These are phyloP conservation scores for Trichoderma guizhouense DNA, from an alignment of 2,329 filamentous ascomycete species.

Conservation along the genomic window DNA sequence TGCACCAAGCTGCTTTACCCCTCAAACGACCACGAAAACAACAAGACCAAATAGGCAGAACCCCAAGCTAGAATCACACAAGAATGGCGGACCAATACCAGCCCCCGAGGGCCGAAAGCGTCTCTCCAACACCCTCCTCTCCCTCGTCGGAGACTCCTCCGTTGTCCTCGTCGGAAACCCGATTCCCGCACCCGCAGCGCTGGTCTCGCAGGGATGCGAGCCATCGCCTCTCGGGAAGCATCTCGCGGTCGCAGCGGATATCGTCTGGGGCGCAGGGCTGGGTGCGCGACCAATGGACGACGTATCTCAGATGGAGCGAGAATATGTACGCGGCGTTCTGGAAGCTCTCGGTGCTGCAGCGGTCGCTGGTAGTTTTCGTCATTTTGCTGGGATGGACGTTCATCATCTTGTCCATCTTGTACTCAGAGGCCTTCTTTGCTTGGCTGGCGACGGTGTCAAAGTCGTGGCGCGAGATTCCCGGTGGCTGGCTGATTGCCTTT, in stretches of 20 bases:
- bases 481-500: constrained; percentile 76
- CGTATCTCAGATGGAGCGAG: constrained; percentile 39
- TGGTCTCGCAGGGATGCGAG: constrained; percentile 8
- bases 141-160: constrained; percentile 13
- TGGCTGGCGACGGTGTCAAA: constrained; percentile 69
- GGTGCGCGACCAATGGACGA: constrained; percentile 36
- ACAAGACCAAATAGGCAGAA: not conserved
- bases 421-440: constrained; percentile 75
- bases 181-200: constrained; percentile 19
- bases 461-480: constrained; percentile 69
- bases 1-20: not conserved
- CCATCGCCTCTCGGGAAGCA: constrained; percentile 40
- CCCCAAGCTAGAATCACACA: not conserved
- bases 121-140: constrained; percentile 4
- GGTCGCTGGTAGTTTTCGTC: constrained; percentile 51
- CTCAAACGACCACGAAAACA: not conserved
- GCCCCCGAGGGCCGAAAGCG: not conserved
- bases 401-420: constrained; percentile 68
- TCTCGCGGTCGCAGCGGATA: constrained; percentile 13
- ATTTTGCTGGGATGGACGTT: constrained; percentile 51
- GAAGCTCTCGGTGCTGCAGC: constrained; percentile 59
- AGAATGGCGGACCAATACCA: not conserved
- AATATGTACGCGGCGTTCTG: constrained; percentile 49
- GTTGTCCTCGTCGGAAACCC: constrained; percentile 22
- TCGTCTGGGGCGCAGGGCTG: constrained; percentile 28